Base-by-base conservation (phyloP, 2,329 filamentous ascomycete species). In the Helicocarpus griseus region DNA sequence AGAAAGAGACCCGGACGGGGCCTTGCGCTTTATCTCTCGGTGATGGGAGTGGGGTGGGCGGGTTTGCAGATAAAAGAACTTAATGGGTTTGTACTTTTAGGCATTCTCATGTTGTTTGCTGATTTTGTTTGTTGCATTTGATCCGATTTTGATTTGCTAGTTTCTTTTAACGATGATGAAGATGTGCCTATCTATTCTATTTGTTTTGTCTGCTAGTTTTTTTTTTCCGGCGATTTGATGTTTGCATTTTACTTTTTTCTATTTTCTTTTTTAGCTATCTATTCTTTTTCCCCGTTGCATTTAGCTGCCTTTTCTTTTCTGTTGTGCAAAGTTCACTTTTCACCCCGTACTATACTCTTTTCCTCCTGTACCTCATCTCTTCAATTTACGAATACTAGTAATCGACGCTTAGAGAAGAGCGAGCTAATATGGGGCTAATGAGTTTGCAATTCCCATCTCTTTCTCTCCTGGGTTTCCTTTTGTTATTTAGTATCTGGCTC, bases 71-170 rank as follows among this genome's bases (percentile, higher is more conserved):
- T 3, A 43, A 17, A 43, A 43, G 22, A 43, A 5, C 14, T 4
- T 9, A 29, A 49, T 21, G 33, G 35, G 35, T 44, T 38, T 50
- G 48, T 50, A 50, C 48, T 50, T 50, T 9, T 50, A 50, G 38
- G 38, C 48, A 50, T 43, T 50, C 39, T 50, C 38, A 33, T 41
- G 14, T 35, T 17, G 19, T 31, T 24, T 46, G n/a, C n/a, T n/a
- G n/a, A n/a, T 19, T 46, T 46, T 9, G 14, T 33, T 47, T 47
- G 29, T 8, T 8, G 2, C 21, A 14, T 6, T 26, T 48, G 9
- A 4, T 38, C n/a, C 8, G 4, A 2, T 48, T 24, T 48, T 48
- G 11, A 7, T 36, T 41, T 28, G 1, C 6, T 31, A 28, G 8
- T 17, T 24, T 36, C 21, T 17, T 17, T n/a, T 19, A 14, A 36